A percentile compares a stretch with the other conserved stretches of the same genome.
These are phyloP conservation scores for Scheffersomyces parashehatae DNA, from an alignment of 1,139 yeast species.

Conservation along the genomic window DNA sequence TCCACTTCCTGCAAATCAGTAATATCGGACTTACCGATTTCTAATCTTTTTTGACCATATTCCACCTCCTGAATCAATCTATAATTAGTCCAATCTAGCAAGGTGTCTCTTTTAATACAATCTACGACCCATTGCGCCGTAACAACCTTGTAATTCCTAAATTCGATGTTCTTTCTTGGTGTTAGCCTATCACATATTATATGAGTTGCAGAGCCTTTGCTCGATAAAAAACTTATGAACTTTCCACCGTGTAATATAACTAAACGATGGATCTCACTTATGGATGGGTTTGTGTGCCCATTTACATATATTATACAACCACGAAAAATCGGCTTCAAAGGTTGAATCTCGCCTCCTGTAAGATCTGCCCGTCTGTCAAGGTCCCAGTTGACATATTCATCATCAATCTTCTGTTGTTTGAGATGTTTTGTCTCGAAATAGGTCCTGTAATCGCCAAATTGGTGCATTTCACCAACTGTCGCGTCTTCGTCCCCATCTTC, in stretches of 20 bases:
- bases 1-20: neutral
- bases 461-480: conserved; percentile 35
- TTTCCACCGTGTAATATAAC: conserved; percentile 80
- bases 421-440: conserved; percentile 67
- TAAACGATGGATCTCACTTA: conserved; percentile 67
- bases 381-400: conserved; percentile 52
- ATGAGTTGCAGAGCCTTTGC: conserved; percentile 79
- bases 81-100: conserved; percentile 71
- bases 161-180: conserved; percentile 69
- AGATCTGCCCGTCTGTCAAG: conserved; percentile 27
- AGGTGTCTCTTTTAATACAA: conserved; percentile 45
- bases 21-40: conserved; percentile 10
- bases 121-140: conserved; percentile 82
- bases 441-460: conserved; percentile 68
- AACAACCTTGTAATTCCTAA: conserved; percentile 70
- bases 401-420: conserved; percentile 72
- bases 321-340: conserved; percentile 47
- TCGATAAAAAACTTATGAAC: conserved; percentile 65
- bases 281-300: conserved; percentile 82
- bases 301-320: conserved; percentile 74
- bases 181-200: conserved; percentile 79
- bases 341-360: conserved; percentile 8
- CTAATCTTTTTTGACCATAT: conserved; percentile 49
- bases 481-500: conserved; percentile 1
- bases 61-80: conserved; percentile 52